These are phyloP conservation scores for Starmerella powellii DNA, from an alignment of 805 yeast species.

Conservation along the genomic window DNA sequence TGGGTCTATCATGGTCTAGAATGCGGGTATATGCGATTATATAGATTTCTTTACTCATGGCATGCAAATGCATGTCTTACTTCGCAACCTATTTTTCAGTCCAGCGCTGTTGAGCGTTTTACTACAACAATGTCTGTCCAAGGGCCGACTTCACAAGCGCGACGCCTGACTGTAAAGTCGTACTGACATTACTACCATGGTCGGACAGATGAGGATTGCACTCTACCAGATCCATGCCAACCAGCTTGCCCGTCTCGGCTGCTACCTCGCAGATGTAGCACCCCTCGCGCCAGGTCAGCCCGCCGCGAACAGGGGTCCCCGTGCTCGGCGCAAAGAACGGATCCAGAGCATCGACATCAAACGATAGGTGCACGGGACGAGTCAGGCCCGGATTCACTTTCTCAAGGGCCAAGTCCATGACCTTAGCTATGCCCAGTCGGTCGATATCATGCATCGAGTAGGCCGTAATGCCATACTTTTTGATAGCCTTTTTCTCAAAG, in stretches of 20 bases:
- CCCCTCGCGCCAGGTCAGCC: slow-evolving; percentile 87
- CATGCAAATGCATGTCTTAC: too few relatives aligned
- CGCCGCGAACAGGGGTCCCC: slow-evolving; percentile 96
- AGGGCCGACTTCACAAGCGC: slow-evolving; percentile 87
- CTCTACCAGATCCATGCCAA: slow-evolving; percentile 85
- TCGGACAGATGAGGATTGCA: slow-evolving; percentile 81
- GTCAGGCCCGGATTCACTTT: slow-evolving; percentile 59
- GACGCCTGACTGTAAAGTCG: slow-evolving; percentile 81
- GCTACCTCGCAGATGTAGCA: slow-evolving; percentile 82
- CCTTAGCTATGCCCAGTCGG: slow-evolving; percentile 82
- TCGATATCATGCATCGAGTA: slow-evolving; percentile 94
- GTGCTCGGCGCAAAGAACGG: slow-evolving; percentile 92
- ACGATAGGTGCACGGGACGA: slow-evolving; percentile 76
- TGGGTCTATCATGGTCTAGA: too few relatives aligned
- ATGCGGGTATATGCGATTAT: too few relatives aligned
- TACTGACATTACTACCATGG: slow-evolving; percentile 60
- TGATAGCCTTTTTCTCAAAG: slow-evolving; percentile 67
- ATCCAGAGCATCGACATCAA: slow-evolving; percentile 95
- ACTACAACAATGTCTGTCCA: slow-evolving; percentile 71
- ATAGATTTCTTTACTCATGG: too few relatives aligned
- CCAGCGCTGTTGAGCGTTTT: too few relatives aligned
- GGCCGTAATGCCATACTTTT: slow-evolving; percentile 63
- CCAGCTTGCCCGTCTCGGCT: slow-evolving; percentile 78
- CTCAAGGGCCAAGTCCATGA: slow-evolving; percentile 80
- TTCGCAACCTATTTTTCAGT: too few relatives aligned